These are phyloP conservation scores for Sphaerostilbella broomeana DNA, from an alignment of 2,329 filamentous ascomycete genomes.

Conservation along the genomic window DNA sequence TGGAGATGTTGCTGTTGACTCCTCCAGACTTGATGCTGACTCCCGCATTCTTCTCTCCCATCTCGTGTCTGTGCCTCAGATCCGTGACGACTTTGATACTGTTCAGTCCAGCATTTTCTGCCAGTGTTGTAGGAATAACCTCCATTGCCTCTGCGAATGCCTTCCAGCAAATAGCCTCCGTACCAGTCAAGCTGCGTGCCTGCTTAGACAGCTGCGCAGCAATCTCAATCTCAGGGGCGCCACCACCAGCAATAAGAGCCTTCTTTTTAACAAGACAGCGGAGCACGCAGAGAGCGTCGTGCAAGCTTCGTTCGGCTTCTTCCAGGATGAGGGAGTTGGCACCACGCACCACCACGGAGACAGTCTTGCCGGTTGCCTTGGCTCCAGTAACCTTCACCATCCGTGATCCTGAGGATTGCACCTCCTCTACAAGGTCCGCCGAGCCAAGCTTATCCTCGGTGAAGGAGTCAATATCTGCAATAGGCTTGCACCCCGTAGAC, in stretches of 20 bases:
- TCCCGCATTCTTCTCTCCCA: constrained; percentile 91
- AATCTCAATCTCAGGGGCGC: constrained; percentile 94
- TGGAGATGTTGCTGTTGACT: constrained; percentile 92
- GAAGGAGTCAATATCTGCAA: constrained; percentile 97
- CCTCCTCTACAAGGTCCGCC: constrained; percentile 90
- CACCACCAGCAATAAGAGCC: constrained; percentile 94
- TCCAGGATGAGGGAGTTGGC: constrained; percentile 93
- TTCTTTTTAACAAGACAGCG: constrained; percentile 99
- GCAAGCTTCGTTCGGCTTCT: constrained; percentile 91
- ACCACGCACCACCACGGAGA: constrained; percentile 89
- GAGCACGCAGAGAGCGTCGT: constrained; percentile 96
- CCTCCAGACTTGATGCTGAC: constrained; percentile 97
- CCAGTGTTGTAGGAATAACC: constrained; percentile 91
- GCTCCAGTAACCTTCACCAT: constrained; percentile 95
- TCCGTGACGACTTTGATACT: constrained; percentile 99
- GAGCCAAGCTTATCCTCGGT: constrained; percentile 95
- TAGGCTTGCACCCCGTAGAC: constrained; percentile 96
- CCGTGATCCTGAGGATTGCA: constrained; percentile 76
- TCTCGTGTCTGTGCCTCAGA: constrained; percentile 85
- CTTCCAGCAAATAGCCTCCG: constrained; percentile 98
- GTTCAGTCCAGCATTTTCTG: constrained; percentile 95
- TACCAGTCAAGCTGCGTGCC: constrained; percentile 76
- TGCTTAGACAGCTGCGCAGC: constrained; percentile 78
- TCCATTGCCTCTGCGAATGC: constrained; percentile 97
- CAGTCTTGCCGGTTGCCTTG: constrained; percentile 75